Conservation (phyloP, 805 yeast genomes). For the Hanseniaspora mollemarum region DNA sequence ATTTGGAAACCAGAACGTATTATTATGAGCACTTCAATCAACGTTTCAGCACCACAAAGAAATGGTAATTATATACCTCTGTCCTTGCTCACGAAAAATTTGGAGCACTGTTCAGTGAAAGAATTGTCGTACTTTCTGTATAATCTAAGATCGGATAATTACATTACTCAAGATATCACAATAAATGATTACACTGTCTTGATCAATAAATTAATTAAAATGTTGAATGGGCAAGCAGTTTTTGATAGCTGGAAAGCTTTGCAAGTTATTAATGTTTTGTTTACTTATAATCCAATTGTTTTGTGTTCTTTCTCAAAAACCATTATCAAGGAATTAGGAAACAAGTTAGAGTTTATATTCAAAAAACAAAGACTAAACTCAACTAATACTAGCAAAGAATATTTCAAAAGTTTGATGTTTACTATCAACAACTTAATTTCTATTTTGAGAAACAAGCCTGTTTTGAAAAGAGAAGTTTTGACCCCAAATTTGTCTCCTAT, state of each 20-base stretch:
- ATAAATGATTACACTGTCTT: constrained; percentile 28
- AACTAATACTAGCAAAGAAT: constrained; percentile 21
- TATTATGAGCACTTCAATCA: too few relatives aligned
- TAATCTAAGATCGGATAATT: constrained; percentile 23
- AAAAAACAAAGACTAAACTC: constrained; percentile 22
- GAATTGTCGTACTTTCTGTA: constrained; percentile 26
- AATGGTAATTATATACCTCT: constrained; percentile 21
- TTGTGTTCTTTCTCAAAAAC: constrained; percentile 22
- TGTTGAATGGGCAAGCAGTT: constrained; percentile 29
- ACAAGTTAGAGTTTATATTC: constrained; percentile 25
- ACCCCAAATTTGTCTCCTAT: constrained; percentile 66
- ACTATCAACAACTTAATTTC: constrained; percentile 28
- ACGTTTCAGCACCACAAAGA: constrained; percentile 1
- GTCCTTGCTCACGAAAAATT: constrained; percentile 22
- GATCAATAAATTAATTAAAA: constrained; percentile 33
- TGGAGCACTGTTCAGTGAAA: constrained; percentile 25
- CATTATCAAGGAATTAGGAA: constrained; percentile 15
- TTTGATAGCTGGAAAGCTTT: constrained; percentile 50
- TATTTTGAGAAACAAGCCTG: constrained; percentile 64
- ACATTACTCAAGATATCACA: constrained; percentile 26
- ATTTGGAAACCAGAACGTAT: too few relatives aligned
- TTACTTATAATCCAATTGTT: constrained; percentile 29
- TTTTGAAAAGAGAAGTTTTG: constrained; percentile 68
- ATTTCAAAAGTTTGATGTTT: constrained; percentile 26
- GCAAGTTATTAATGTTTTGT: constrained; percentile 39